Percentiles rank a stretch among this genome's conserved stretches.
These are phyloP conservation scores for Naganishia vaughanmartiniae DNA, from an alignment of 768 basidiomycete genomes.

Conservation along the genomic window DNA sequence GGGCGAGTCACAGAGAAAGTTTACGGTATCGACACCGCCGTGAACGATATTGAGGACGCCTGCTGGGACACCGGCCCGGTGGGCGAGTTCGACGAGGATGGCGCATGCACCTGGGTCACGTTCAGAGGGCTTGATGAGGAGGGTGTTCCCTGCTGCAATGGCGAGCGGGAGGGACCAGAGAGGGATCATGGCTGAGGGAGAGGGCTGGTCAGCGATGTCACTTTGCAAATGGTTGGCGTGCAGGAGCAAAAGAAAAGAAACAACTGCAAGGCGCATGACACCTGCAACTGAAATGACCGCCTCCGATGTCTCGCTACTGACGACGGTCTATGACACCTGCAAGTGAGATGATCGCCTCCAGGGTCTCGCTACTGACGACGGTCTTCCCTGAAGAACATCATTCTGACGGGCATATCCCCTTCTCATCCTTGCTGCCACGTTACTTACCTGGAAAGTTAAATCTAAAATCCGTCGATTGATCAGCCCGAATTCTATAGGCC, in stretches of 20 bases:
- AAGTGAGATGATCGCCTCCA: no score
- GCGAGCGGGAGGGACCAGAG: slow-evolving; percentile 73
- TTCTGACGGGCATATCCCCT: no score
- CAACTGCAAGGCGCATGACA: no score
- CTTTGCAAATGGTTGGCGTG: background rate
- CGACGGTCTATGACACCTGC: no score
- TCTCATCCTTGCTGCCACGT: background rate
- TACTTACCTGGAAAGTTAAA: slow-evolving; percentile 54
- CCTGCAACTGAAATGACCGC: no score
- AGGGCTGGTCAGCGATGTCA: slow-evolving; percentile 1
- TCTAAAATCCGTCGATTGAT: background rate
- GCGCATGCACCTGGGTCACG: slow-evolving; percentile 95
- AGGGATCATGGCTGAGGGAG: slow-evolving; percentile 69
- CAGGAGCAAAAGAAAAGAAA: no score
- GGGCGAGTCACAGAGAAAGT: slow-evolving; percentile 84
- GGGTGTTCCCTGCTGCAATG: slow-evolving; percentile 67
- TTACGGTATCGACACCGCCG: slow-evolving; percentile 83
- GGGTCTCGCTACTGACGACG: no score
- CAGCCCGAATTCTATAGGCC: background rate
- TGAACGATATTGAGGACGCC: slow-evolving; percentile 80
- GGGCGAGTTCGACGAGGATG: slow-evolving; percentile 93
- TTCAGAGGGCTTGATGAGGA: slow-evolving; percentile 93
- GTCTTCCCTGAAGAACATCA: no score
- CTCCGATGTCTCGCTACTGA: no score
- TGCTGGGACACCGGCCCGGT: slow-evolving; percentile 62